phyloP scores from a whole-genome alignment of 2,329 filamentous ascomycete species.

The Emmonsia crescens region DNA sequence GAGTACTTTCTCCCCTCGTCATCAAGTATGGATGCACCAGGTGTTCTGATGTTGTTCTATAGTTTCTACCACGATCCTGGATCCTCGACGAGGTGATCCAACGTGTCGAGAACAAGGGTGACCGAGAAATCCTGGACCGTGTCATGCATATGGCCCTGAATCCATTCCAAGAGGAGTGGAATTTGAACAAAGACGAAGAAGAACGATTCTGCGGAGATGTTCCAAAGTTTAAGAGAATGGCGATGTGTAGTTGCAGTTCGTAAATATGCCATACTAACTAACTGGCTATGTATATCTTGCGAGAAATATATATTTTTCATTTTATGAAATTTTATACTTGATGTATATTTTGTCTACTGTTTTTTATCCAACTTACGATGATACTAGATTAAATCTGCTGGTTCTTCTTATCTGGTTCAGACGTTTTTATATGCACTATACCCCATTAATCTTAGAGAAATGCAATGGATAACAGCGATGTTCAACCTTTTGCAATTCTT shows the following conservation, averaged over 20 bases:
- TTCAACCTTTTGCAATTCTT: neutral
- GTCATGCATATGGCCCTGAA: slow-evolving; percentile 74
- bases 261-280: slow-evolving; percentile 27
- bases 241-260: slow-evolving; percentile 95
- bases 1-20: slow-evolving; percentile 2
- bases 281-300: neutral
- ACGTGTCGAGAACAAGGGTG: slow-evolving; percentile 71
- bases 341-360: neutral
- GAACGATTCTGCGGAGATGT: slow-evolving; percentile 77
- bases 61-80: slow-evolving; percentile 83
- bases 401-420: neutral
- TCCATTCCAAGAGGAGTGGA: slow-evolving; percentile 65
- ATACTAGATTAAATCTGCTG: neutral
- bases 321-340: neutral
- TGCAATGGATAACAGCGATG: neutral
- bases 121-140: slow-evolving; percentile 64
- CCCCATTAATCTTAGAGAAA: neutral
- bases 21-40: neutral
- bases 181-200: slow-evolving; percentile 60
- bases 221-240: slow-evolving; percentile 61
- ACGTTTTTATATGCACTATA: neutral
- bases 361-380: neutral
- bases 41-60: neutral
- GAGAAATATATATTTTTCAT: neutral
- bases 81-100: slow-evolving; percentile 87